These are phyloP conservation scores for Dacryopinax primogenitus DNA, from an alignment of 768 basidiomycete genomes.

Conservation along the genomic window DNA sequence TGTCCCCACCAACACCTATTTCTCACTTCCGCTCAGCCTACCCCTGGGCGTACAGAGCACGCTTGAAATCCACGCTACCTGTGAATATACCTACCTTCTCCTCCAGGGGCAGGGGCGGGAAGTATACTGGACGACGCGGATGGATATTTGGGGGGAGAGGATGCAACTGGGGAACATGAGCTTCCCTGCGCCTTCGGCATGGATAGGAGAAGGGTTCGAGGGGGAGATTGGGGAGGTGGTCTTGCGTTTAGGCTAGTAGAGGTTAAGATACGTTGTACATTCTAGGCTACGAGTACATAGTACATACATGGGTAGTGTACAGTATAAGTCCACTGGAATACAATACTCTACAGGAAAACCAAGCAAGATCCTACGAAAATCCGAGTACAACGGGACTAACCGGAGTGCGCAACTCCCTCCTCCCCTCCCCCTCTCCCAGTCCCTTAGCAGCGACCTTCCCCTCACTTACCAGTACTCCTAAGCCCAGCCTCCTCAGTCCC, in stretches of 20 bases:
- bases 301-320: background rate
- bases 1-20: conserved; percentile 25
- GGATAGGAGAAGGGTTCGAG: conserved; percentile 29
- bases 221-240: conserved; percentile 28
- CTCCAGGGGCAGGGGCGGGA: conserved; percentile 23
- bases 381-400: background rate
- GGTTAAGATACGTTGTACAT: background rate
- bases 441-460: background rate
- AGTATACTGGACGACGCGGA: conserved; percentile 28
- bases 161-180: conserved; percentile 34
- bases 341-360: background rate
- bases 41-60: conserved; percentile 30
- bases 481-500: background rate
- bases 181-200: conserved; percentile 32
- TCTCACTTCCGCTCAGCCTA: conserved; percentile 24
- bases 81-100: conserved; percentile 28
- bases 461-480: background rate
- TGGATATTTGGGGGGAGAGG: conserved; percentile 33
- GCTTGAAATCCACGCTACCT: conserved; percentile 31
- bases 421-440: background rate
- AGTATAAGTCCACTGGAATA: background rate
- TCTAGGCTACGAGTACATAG: background rate
- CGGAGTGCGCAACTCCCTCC: background rate
- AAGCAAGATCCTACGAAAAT: background rate
- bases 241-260: background rate